phyloP scores from a whole-genome alignment of 2,329 filamentous ascomycete species.

The Hypomyces perniciosus region DNA sequence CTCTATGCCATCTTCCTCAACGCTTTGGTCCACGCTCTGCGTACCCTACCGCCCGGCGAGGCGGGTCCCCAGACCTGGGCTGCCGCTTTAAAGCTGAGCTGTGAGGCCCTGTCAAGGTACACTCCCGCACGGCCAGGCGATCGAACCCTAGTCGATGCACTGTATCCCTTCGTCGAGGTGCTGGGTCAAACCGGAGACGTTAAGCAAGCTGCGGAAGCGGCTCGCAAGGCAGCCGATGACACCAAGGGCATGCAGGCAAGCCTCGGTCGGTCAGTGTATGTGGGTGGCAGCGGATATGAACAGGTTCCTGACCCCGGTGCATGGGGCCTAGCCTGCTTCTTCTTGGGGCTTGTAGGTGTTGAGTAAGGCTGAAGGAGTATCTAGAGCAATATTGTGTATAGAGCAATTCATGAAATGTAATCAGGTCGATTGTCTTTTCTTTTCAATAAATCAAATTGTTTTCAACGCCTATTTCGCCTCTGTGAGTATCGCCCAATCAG shows the following conservation, averaged over 20 bases:
- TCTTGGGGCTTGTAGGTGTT: constrained; percentile 63
- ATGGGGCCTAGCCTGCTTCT: constrained; percentile 69
- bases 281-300: constrained; percentile 39
- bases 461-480: constrained; percentile 35
- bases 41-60: constrained; percentile 34
- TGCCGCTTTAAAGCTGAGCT: constrained; percentile 64
- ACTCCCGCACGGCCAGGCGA: constrained; percentile 88
- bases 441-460: constrained; percentile 18
- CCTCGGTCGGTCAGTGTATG: constrained; percentile 54
- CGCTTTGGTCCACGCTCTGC: constrained; percentile 63
- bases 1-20: constrained; percentile 82
- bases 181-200: constrained; percentile 61
- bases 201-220: constrained; percentile 67
- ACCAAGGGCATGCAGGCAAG: constrained; percentile 92
- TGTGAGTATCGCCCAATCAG: constrained; percentile 24
- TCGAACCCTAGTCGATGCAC: constrained; percentile 81
- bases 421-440: constrained; percentile 4
- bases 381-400: constrained; percentile 10
- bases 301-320: constrained; percentile 61
- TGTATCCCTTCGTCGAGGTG: constrained; percentile 78
- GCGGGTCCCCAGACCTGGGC: constrained; percentile 44
- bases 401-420: constrained; percentile 15
- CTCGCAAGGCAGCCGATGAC: constrained; percentile 67
- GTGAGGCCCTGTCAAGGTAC: constrained; percentile 68
- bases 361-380: constrained; percentile 34